Conservation (phyloP, 1,284 basidiomycete species). For the Ustilago bromivora region DNA sequence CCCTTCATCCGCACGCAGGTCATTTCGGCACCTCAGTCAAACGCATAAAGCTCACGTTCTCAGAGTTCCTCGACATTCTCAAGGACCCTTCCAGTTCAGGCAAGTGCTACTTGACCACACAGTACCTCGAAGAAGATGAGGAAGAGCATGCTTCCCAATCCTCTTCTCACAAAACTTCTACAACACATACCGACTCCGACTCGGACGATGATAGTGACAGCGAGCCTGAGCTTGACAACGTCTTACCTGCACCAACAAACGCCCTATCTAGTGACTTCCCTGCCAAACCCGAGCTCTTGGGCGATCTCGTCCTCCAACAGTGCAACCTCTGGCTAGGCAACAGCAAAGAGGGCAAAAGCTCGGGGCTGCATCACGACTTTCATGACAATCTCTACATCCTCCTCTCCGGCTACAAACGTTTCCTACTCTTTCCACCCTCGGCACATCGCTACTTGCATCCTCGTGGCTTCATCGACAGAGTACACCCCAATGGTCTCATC, state of each 20-base stretch:
- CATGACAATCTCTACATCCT: conserved; percentile 69
- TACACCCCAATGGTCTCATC: conserved; percentile 66
- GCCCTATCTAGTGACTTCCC: conserved; percentile 63
- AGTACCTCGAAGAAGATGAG: conserved; percentile 57
- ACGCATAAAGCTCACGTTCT: conserved; percentile 48
- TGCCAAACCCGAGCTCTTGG: conserved; percentile 58
- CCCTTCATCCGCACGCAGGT: conserved; percentile 53
- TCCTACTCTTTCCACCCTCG: conserved; percentile 66
- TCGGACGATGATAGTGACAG: conserved; percentile 42
- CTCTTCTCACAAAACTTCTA: conserved; percentile 33
- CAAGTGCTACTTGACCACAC: conserved; percentile 67
- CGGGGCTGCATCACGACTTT: conserved; percentile 68
- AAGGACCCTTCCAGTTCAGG: conserved; percentile 46
- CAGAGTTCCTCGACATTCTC: conserved; percentile 56
- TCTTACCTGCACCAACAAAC: conserved; percentile 63
- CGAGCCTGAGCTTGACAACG: conserved; percentile 56
- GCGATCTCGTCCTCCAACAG: conserved; percentile 66
- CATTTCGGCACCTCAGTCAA: conserved; percentile 63
- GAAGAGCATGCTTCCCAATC: conserved; percentile 25
- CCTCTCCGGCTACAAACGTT: conserved; percentile 66
- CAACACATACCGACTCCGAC: conserved; percentile 39
- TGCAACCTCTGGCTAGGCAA: conserved; percentile 68
- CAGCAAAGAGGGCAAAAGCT: conserved; percentile 56
- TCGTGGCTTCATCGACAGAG: conserved; percentile 49
- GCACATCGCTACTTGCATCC: conserved; percentile 59